Conservation (phyloP, 1,284 basidiomycete species). For the Leccinum ponderosum region DNA sequence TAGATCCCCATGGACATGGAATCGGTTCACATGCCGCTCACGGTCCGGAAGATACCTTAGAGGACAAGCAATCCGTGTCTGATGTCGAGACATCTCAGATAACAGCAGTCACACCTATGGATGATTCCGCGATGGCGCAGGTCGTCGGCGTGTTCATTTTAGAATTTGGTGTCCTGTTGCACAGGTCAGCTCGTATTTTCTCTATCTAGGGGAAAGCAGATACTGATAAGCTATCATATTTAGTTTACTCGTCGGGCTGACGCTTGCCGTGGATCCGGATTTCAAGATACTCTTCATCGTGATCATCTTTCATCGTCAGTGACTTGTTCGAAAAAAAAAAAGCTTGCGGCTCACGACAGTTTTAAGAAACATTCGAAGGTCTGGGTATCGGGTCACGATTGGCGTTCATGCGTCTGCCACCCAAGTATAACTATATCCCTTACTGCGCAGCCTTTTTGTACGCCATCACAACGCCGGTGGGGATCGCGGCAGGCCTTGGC, state of each 20-base stretch:
- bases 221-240: constrained; percentile 23
- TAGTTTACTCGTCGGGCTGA: constrained; percentile 86
- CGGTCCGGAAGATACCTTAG: constrained; percentile 50
- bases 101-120: constrained; percentile 11
- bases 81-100: constrained; percentile 22
- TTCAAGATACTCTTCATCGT: constrained; percentile 91
- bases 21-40: constrained; percentile 69
- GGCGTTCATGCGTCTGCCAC: constrained; percentile 70
- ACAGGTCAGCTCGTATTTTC: constrained; percentile 48
- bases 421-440: constrained; percentile 60
- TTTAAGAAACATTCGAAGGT: constrained; percentile 85
- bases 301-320: constrained; percentile 85
- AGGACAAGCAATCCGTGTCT: constrained; percentile 19
- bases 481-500: constrained; percentile 85
- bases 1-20: constrained; percentile 69
- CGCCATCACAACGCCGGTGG: constrained; percentile 80
- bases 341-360: constrained; percentile 2
- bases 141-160: constrained; percentile 85
- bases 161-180: constrained; percentile 91
- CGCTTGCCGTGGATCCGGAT: constrained; percentile 80
- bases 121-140: constrained; percentile 64
- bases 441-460: constrained; percentile 68
- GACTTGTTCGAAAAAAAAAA: not conserved
- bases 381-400: constrained; percentile 87
- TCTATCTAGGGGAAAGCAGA: not conserved